Percentiles rank a stretch among this genome's conserved stretches.
Conservation (phyloP, 1,284 basidiomycete species). For the Boletus austroedulis region DNA sequence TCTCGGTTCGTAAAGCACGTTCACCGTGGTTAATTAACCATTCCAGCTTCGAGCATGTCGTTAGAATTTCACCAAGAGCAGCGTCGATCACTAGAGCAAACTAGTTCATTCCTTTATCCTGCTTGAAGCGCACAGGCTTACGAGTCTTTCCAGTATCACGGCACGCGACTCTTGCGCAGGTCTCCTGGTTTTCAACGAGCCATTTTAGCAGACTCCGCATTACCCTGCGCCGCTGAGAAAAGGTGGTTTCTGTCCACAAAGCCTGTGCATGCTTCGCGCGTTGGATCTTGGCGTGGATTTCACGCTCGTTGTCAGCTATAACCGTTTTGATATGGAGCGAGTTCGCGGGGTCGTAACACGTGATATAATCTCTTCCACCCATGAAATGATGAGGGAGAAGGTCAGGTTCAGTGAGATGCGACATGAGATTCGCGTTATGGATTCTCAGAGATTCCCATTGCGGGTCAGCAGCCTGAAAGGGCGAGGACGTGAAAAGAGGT, state of each 20-base stretch:
- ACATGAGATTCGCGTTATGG: constrained; percentile 54
- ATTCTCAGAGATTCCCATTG: constrained; percentile 56
- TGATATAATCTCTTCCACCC: constrained; percentile 68
- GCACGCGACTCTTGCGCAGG: constrained; percentile 85
- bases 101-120: background rate
- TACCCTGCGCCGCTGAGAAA: constrained; percentile 75
- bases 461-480: constrained; percentile 50
- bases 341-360: constrained; percentile 89
- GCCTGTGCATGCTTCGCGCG: constrained; percentile 68
- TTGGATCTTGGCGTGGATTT: constrained; percentile 70
- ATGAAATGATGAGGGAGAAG: constrained; percentile 50
- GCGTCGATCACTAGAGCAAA: constrained; percentile 74
- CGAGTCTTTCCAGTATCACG: constrained; percentile 96
- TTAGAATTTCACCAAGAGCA: constrained; percentile 85
- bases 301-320: constrained; percentile 62
- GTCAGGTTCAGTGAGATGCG: constrained; percentile 58
- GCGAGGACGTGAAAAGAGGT: constrained; percentile 11
- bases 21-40: constrained; percentile 86
- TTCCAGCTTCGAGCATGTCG: constrained; percentile 86
- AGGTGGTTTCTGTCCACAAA: constrained; percentile 70
- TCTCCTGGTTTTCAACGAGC: constrained; percentile 85
- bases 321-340: constrained; percentile 72
- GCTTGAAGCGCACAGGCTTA: constrained; percentile 41
- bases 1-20: constrained; percentile 66
- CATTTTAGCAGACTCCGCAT: constrained; percentile 85